Evolutionary conservation across 2,329 filamentous ascomycete genomes (phyloP).

Genomic region (Fusarium armeniacum): DNA sequence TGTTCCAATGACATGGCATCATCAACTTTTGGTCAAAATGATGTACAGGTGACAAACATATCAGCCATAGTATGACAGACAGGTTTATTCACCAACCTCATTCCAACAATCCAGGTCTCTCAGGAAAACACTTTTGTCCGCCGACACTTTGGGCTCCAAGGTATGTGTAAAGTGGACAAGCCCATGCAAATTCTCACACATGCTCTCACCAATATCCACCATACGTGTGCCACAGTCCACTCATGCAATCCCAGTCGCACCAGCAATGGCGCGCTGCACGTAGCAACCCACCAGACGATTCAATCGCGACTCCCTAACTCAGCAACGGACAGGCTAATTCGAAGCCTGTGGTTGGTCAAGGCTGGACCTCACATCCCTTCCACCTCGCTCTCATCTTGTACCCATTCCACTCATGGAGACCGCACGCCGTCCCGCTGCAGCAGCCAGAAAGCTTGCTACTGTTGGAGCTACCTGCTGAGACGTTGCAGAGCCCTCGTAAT

Average conservation of each 20-base stretch:
- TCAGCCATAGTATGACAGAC: conserved; percentile 6
- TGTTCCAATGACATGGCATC: not conserved
- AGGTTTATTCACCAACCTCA: conserved; percentile 12
- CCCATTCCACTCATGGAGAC: conserved; percentile 45
- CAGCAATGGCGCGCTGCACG: conserved; percentile 45
- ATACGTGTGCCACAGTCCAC: conserved; percentile 40
- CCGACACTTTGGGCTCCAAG: conserved; percentile 5
- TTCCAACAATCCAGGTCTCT: conserved; percentile 10
- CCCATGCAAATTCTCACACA: conserved; percentile 33
- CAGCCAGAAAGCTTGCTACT: conserved; percentile 34
- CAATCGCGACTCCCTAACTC: conserved; percentile 50
- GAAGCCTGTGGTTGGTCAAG: conserved; percentile 41
- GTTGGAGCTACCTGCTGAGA: conserved; percentile 29
- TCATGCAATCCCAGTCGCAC: conserved; percentile 46
- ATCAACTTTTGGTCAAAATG: not conserved
- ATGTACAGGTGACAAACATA: not conserved
- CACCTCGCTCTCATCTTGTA: conserved; percentile 41
- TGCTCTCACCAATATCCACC: conserved; percentile 38
- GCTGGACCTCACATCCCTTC: conserved; percentile 44
- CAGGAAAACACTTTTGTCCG: conserved; percentile 11
- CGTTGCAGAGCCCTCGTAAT: conserved; percentile 27
- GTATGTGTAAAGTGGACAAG: conserved; percentile 24
- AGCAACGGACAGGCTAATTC: conserved; percentile 48
- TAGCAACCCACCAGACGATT: conserved; percentile 42
- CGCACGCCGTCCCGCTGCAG: conserved; percentile 34